Conservation (phyloP, 1,284 basidiomycete genomes). For the Sanghuangporus weigelae region DNA sequence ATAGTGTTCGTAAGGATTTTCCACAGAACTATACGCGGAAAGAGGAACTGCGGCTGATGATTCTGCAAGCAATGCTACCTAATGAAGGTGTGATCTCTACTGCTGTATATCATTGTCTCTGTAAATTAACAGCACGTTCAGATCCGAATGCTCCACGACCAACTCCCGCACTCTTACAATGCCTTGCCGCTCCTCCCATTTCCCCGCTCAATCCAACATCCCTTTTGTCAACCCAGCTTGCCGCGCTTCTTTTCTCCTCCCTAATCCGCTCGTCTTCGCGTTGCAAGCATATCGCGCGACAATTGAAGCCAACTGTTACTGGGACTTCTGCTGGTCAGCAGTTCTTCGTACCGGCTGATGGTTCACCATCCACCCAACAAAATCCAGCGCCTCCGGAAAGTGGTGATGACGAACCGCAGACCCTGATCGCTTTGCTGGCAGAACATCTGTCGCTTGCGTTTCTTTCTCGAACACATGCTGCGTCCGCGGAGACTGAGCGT, state of each 20-base stretch:
- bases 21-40: conserved; percentile 66
- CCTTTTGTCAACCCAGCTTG: conserved; percentile 61
- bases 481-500: conserved; percentile 49
- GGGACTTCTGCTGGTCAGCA: conserved; percentile 27
- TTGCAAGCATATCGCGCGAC: conserved; percentile 74
- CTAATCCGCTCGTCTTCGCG: conserved; percentile 62
- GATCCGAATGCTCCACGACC: conserved; percentile 37
- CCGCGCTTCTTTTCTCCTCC: conserved; percentile 65
- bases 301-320: conserved; percentile 49
- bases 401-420: conserved; percentile 65
- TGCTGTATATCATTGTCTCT: conserved; percentile 17
- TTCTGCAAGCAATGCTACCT: conserved; percentile 64
- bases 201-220: conserved; percentile 46
- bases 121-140: conserved; percentile 21
- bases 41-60: conserved; percentile 60
- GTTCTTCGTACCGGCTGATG: conserved; percentile 75
- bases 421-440: conserved; percentile 61
- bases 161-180: conserved; percentile 61
- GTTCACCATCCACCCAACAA: conserved; percentile 31
- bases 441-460: conserved; percentile 71
- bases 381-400: conserved; percentile 26
- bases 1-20: neutral
- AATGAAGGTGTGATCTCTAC: conserved; percentile 35
- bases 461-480: conserved; percentile 59
- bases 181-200: conserved; percentile 51